Evolutionary conservation across 176 grass and related monocot species (phyloP).

Genomic region (Echinochloa phyllopogon): DNA sequence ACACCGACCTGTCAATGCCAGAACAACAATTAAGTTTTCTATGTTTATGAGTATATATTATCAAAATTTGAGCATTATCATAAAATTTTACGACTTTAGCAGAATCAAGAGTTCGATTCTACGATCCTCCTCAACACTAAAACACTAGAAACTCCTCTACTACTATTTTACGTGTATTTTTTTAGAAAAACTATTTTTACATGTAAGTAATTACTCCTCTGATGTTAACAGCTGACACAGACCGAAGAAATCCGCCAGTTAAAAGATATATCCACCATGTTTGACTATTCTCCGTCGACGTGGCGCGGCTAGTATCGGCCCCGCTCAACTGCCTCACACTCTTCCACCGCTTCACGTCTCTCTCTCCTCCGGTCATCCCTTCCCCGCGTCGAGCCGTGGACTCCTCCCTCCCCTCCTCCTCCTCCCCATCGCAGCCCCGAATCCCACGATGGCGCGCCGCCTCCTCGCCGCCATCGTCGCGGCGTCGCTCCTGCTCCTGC

Average conservation of each 20-base stretch:
- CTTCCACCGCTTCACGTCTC: slow-evolving; percentile 38
- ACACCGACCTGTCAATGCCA: too few relatives aligned
- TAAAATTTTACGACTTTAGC: too few relatives aligned
- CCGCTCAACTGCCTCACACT: not conserved
- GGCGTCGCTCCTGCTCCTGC: slow-evolving; percentile 34
- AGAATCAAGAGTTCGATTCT: too few relatives aligned
- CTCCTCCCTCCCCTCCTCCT: not conserved
- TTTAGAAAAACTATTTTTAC: too few relatives aligned
- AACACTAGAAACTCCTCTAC: too few relatives aligned
- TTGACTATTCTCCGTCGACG: not conserved
- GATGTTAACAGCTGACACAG: too few relatives aligned
- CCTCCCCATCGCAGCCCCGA: not conserved
- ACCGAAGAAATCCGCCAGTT: not conserved
- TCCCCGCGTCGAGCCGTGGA: not conserved
- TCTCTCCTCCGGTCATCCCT: not conserved
- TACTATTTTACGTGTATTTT: too few relatives aligned
- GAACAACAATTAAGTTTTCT: too few relatives aligned
- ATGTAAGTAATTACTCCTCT: too few relatives aligned
- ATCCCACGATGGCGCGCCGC: slow-evolving; percentile 26
- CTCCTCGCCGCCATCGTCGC: slow-evolving; percentile 41
- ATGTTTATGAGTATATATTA: too few relatives aligned
- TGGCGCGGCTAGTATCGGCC: not conserved
- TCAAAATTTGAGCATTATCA: too few relatives aligned
- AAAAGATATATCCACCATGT: not conserved
- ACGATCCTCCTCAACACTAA: too few relatives aligned